A percentile compares a stretch with the other conserved stretches of the same genome.
Conservation (phyloP, 176 grass and related monocot species). For the Oryza nivara region DNA sequence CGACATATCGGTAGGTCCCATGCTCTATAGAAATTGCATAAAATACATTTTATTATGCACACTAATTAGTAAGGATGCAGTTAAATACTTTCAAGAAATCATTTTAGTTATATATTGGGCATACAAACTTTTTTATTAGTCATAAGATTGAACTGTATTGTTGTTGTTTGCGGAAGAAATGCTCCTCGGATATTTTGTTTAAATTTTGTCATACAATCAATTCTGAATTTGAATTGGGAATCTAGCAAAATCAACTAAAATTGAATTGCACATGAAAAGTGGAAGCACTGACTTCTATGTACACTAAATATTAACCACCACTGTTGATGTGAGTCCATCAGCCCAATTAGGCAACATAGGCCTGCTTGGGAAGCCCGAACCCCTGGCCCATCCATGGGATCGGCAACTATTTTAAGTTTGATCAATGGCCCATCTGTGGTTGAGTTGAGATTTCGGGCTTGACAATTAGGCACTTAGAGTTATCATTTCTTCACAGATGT, state of each 20-base stretch:
- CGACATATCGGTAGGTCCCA: constrained; percentile 60
- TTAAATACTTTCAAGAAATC: constrained; percentile 4
- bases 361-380: neutral
- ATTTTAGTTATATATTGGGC: neutral
- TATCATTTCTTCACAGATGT: neutral
- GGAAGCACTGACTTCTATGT: neutral
- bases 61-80: neutral
- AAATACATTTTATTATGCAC: neutral
- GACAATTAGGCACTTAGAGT: neutral
- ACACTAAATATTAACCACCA: neutral
- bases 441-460: neutral
- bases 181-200: neutral
- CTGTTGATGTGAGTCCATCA: neutral
- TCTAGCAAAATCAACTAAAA: neutral
- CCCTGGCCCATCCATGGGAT: neutral
- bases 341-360: neutral
- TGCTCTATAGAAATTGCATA: constrained; percentile 3
- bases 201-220: neutral
- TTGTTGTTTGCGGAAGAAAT: neutral
- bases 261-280: neutral
- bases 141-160: neutral
- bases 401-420: neutral
- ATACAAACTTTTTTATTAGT: neutral
- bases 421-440: neutral
- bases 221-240: neutral